Evolutionary conservation across 2,329 filamentous ascomycete genomes (phyloP).

Genomic region (Phaeomoniella chlamydospora): DNA sequence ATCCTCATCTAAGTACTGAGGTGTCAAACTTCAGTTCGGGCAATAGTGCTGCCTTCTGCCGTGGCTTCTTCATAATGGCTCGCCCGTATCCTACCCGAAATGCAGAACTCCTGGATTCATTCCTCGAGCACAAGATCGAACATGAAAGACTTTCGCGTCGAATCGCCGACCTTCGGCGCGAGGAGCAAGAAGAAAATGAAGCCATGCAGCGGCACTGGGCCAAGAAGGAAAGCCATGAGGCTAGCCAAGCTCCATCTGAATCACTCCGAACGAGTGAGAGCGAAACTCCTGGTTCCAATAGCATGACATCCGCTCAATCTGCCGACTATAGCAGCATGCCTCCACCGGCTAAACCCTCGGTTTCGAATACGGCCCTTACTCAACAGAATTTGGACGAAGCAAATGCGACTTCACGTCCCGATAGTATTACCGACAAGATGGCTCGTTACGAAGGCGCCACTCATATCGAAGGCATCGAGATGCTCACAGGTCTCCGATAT

Average conservation of each 20-base stretch:
- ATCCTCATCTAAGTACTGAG: constrained; percentile 70
- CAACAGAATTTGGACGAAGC: constrained; percentile 67
- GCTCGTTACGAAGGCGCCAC: constrained; percentile 61
- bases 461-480: constrained; percentile 79
- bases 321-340: constrained; percentile 39
- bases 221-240: constrained; percentile 41
- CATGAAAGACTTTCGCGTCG: constrained; percentile 75
- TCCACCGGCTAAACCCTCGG: constrained; percentile 47
- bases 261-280: constrained; percentile 14
- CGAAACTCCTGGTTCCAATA: constrained; percentile 20
- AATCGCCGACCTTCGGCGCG: constrained; percentile 70
- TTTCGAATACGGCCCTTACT: constrained; percentile 56
- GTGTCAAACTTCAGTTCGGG: constrained; percentile 47
- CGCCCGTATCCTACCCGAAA: constrained; percentile 83
- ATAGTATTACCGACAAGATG: constrained; percentile 76
- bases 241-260: constrained; percentile 23
- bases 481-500: constrained; percentile 80
- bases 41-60: constrained; percentile 57
- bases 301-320: constrained; percentile 9
- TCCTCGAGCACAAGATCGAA: constrained; percentile 92
- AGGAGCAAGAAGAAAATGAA: constrained; percentile 70
- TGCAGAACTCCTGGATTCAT: constrained; percentile 72
- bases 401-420: constrained; percentile 48
- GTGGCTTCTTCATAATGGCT: constrained; percentile 88
- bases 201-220: constrained; percentile 48